A percentile compares a stretch with the other conserved stretches of the same genome.
Evolutionary conservation across 1,139 yeast species (phyloP).

Genomic region (Nakaseomyces uthaithaninus): DNA sequence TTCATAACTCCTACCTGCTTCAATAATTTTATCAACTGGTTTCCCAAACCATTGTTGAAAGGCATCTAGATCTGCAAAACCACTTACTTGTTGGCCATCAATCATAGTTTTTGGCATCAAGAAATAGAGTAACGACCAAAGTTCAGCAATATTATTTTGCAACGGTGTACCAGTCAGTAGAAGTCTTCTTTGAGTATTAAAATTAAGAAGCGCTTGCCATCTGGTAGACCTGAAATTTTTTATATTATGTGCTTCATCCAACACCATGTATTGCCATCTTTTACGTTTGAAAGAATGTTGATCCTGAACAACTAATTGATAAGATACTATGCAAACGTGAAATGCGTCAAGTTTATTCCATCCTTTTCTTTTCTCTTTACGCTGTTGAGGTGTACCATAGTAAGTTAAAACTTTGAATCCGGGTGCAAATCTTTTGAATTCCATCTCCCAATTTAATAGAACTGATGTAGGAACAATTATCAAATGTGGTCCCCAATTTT

Average conservation of each 20-base stretch:
- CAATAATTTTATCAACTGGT: constrained; percentile 89
- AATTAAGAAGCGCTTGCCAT: constrained; percentile 92
- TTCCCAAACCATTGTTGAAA: constrained; percentile 98
- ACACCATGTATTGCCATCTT: constrained; percentile 91
- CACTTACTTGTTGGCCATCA: constrained; percentile 52
- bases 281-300: constrained; percentile 89
- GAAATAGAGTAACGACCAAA: constrained; percentile 89
- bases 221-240: constrained; percentile 92
- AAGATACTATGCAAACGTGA: constrained; percentile 94
- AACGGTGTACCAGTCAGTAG: constrained; percentile 92
- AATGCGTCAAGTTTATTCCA: constrained; percentile 97
- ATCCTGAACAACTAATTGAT: constrained; percentile 93
- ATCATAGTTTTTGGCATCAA: constrained; percentile 68
- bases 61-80: constrained; percentile 91
- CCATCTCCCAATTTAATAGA: constrained; percentile 99
- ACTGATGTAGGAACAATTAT: constrained; percentile 97
- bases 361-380: constrained; percentile 91
- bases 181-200: constrained; percentile 82
- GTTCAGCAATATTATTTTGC: constrained; percentile 84
- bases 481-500: constrained; percentile 96
- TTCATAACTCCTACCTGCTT: constrained; percentile 50
- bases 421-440: constrained; percentile 95
- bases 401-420: constrained; percentile 93
- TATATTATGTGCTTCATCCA: constrained; percentile 97
- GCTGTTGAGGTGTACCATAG: constrained; percentile 96